phyloP scores from a whole-genome alignment of 2,329 filamentous ascomycete genomes.

The Xylaria sp. region DNA sequence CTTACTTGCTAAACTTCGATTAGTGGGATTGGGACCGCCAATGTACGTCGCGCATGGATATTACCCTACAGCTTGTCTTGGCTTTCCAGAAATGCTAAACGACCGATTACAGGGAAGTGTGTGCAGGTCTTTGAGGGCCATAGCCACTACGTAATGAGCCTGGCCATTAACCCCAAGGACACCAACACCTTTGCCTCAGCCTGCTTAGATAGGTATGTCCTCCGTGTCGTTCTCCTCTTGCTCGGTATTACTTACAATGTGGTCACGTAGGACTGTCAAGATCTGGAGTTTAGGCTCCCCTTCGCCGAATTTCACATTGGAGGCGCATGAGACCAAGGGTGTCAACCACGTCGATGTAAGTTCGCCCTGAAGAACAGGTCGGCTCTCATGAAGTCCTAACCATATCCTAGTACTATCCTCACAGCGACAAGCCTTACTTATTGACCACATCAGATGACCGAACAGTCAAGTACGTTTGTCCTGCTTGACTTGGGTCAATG shows the following conservation, averaged over 20 bases:
- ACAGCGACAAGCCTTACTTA: constrained; percentile 75
- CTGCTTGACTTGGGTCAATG: neutral
- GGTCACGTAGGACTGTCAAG: constrained; percentile 70
- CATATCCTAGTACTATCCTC: constrained; percentile 55
- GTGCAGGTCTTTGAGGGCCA: constrained; percentile 96
- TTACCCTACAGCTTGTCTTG: too few species aligned
- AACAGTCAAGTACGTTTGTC: constrained; percentile 64
- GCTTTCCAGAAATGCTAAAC: constrained; percentile 4
- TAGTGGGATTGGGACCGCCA: constrained; percentile 95
- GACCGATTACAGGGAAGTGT: constrained; percentile 63
- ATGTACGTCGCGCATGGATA: constrained; percentile 35
- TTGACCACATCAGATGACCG: constrained; percentile 95
- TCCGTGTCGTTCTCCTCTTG: neutral
- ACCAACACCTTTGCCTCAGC: constrained; percentile 89
- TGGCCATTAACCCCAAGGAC: constrained; percentile 96
- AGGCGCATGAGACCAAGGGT: constrained; percentile 94
- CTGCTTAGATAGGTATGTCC: constrained; percentile 62
- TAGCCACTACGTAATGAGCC: constrained; percentile 91
- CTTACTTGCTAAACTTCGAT: constrained; percentile 6
- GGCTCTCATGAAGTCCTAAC: neutral
- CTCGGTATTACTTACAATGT: neutral
- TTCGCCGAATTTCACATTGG: constrained; percentile 93
- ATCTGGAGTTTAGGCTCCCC: constrained; percentile 94
- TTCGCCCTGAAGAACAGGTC: neutral
- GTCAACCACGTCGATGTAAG: constrained; percentile 84